Conservation (phyloP, 441 rosid genomes). For the Croton laevigatus region DNA sequence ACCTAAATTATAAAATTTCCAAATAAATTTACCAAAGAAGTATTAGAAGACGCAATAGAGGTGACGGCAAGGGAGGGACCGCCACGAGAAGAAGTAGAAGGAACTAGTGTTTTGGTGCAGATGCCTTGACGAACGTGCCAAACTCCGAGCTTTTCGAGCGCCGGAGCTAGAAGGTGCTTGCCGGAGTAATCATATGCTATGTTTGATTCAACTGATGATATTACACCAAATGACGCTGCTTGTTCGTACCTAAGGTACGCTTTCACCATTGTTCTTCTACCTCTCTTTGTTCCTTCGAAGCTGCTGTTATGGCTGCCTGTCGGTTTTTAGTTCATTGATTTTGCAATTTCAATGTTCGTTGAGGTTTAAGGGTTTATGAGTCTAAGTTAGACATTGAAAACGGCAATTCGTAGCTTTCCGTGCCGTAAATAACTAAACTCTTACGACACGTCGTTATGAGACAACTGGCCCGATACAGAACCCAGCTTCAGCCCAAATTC, state of each 20-base stretch:
- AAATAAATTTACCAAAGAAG: slow-evolving; percentile 50
- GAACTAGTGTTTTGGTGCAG: slow-evolving; percentile 56
- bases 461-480: not conserved
- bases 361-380: slow-evolving; percentile 23
- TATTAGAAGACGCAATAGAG: slow-evolving; percentile 54
- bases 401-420: not conserved
- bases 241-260: slow-evolving; percentile 80
- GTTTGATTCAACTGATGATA: slow-evolving; percentile 69
- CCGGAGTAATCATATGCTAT: slow-evolving; percentile 73
- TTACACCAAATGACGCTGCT: slow-evolving; percentile 78
- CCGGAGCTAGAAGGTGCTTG: slow-evolving; percentile 65
- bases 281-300: not conserved
- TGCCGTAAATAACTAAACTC: too few relatives aligned
- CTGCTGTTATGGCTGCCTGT: slow-evolving; percentile 4
- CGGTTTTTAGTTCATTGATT: not conserved
- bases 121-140: slow-evolving; percentile 95
- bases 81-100: slow-evolving; percentile 44
- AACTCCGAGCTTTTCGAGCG: slow-evolving; percentile 75
- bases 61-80: slow-evolving; percentile 74
- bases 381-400: not conserved
- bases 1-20: too few relatives aligned
- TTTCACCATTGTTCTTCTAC: slow-evolving; percentile 58
- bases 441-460: not conserved
- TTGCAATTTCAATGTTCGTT: not conserved
- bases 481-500: not conserved